Base-by-base conservation (phyloP, 2,329 filamentous ascomycete genomes). In the Pseudogymnoascus pannorum region DNA sequence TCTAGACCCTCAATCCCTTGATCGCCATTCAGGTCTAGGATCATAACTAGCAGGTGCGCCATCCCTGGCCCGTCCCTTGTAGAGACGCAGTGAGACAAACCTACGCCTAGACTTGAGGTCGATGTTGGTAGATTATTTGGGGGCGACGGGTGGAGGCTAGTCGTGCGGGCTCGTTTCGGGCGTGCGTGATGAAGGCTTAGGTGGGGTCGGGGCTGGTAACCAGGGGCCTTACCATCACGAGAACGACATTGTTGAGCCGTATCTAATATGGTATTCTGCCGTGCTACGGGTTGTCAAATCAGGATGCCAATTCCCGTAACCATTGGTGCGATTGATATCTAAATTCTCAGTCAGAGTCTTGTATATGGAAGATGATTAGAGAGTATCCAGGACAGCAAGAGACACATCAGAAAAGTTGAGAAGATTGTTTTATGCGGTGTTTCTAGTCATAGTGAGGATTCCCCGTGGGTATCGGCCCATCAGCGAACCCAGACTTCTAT, bases 391-490 rank as follows among this genome's bases (percentile, higher is more conserved):
- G 16, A 18, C n/a, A 16, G 24, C 16, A 38, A 12, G 57, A n/a
- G 31, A 35, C 35, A 63, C 66, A 72, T 85, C 83, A 85, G 81
- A 85, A 73, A 77, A 70, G 71, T 80, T 83, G 84, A 87, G 84
- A 87, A 87, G 84, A 87, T 86, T 76, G 74, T 66, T 74, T 78
- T 76, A 77, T 77, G 83, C 84, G 85, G 84, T 83, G 79, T 75
- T 82, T 82, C 74, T 82, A 84, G 80, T 75, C 83, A 86, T 75
- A 62, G 74, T 72, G 64, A 70, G 63, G 60, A 61, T 64, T 57
- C 63, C 59, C 60, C 61, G 38, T 54, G 68, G 66, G 67, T 66
- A 69, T 72, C 70, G 64, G 65, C 69, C 69, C 65, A 61, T 58
- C 64, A 65, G 64, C 44, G 65, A 61, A 61, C 77, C 76, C 75